Evolutionary conservation across 441 rosid genomes (phyloP).

Genomic region (Populus tomentosa): DNA sequence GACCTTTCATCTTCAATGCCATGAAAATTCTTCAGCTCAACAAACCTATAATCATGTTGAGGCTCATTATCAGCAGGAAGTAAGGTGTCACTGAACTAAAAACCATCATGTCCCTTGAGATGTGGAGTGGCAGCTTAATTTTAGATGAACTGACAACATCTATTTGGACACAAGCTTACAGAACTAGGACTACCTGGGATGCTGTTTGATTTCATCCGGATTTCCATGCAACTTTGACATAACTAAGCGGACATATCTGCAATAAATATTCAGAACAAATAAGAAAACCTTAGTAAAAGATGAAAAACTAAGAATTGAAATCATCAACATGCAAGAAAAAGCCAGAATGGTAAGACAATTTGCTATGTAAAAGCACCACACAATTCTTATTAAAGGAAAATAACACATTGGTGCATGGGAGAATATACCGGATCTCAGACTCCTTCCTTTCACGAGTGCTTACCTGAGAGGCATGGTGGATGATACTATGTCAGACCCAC

Average conservation of each 20-base stretch:
- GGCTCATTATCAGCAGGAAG: conserved; percentile 5
- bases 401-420: background rate
- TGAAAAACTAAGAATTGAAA: background rate
- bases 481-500: conserved; percentile 16
- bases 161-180: conserved; percentile 2
- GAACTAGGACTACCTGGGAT: conserved; percentile 61
- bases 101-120: background rate
- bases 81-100: background rate
- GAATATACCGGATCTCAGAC: conserved; percentile 29
- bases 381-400: conserved; percentile 6
- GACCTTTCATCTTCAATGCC: conserved; percentile 80
- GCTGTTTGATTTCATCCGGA: conserved; percentile 51
- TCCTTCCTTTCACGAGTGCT: conserved; percentile 85
- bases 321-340: background rate
- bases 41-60: conserved; percentile 49
- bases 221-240: conserved; percentile 56
- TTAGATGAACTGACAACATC: background rate
- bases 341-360: background rate
- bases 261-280: conserved; percentile 12
- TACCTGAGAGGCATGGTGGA: conserved; percentile 43
- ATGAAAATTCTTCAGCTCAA: conserved; percentile 65
- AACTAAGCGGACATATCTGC: conserved; percentile 78
- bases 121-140: background rate
- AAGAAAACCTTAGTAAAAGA: background rate
- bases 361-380: background rate